Evolutionary conservation across 2,329 filamentous ascomycete species (phyloP).

Genomic region (Aureobasidium sp.): DNA sequence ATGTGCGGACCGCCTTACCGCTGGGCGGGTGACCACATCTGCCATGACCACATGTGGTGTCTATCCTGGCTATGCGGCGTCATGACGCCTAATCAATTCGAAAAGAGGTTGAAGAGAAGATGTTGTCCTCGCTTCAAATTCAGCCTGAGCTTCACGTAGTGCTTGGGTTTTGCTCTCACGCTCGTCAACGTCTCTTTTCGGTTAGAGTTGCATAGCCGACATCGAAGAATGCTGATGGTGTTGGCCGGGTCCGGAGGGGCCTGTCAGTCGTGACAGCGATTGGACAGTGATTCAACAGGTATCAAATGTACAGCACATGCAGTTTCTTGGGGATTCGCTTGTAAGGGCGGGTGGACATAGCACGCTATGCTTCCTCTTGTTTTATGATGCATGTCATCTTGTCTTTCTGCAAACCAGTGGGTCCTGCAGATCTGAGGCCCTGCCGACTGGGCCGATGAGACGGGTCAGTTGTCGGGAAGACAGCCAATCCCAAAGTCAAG

Average conservation of each 20-base stretch:
- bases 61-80: background rate
- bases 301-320: conserved; percentile 6
- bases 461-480: background rate
- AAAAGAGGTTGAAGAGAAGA: background rate
- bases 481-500: conserved; percentile 12
- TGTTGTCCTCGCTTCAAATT: background rate
- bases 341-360: background rate
- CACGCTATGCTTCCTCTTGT: conserved; percentile 1
- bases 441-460: background rate
- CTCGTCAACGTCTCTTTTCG: background rate
- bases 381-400: conserved; percentile 11
- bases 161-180: background rate
- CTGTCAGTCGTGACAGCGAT: background rate
- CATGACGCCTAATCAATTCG: background rate
- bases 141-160: background rate
- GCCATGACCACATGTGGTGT: conserved; percentile 6
- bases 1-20: background rate
- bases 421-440: conserved; percentile 15
- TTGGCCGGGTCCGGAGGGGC: background rate
- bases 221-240: conserved; percentile 7
- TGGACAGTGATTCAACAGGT: background rate
- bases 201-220: background rate
- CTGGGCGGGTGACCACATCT: conserved; percentile 5
- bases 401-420: conserved; percentile 17
- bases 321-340: background rate